phyloP scores from a whole-genome alignment of 768 basidiomycete genomes.

The Boletus reticuloceps region DNA sequence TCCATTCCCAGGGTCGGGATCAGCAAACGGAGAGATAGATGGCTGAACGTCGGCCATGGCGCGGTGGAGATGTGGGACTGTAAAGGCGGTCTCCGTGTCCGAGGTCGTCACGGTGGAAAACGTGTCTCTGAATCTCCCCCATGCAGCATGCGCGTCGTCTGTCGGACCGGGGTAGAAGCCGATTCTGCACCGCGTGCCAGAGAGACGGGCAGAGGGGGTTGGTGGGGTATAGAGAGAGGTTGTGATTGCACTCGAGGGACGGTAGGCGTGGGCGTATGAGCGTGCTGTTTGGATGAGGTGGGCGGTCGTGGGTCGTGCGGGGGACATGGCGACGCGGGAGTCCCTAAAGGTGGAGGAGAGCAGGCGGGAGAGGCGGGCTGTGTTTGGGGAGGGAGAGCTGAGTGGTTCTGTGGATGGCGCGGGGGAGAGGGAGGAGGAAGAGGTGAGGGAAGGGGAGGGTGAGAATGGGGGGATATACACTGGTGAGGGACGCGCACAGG shows the following conservation, averaged over 20 bases:
- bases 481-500: slow-evolving; percentile 20
- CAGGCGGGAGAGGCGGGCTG: slow-evolving; percentile 19
- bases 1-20: neutral
- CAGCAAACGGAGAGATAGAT: neutral
- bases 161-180: slow-evolving; percentile 6
- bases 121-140: slow-evolving; percentile 11
- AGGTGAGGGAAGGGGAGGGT: slow-evolving; percentile 12
- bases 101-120: slow-evolving; percentile 22
- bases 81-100: slow-evolving; percentile 13
- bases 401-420: slow-evolving; percentile 16
- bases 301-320: slow-evolving; percentile 14
- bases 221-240: slow-evolving; percentile 17
- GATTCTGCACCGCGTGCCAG: slow-evolving; percentile 13
- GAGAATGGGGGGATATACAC: slow-evolving; percentile 22
- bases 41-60: neutral
- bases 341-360: slow-evolving; percentile 21
- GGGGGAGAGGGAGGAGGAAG: slow-evolving; percentile 10
- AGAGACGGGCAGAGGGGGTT: neutral
- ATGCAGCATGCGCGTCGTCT: neutral
- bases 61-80: slow-evolving; percentile 1
- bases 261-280: slow-evolving; percentile 14
- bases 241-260: slow-evolving; percentile 7
- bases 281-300: slow-evolving; percentile 17
- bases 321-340: slow-evolving; percentile 1
- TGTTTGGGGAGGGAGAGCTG: neutral